A percentile compares a stretch with the other conserved stretches of the same genome.
Evolutionary conservation across 805 yeast genomes (phyloP).

Genomic region (Starmerella powellii): DNA sequence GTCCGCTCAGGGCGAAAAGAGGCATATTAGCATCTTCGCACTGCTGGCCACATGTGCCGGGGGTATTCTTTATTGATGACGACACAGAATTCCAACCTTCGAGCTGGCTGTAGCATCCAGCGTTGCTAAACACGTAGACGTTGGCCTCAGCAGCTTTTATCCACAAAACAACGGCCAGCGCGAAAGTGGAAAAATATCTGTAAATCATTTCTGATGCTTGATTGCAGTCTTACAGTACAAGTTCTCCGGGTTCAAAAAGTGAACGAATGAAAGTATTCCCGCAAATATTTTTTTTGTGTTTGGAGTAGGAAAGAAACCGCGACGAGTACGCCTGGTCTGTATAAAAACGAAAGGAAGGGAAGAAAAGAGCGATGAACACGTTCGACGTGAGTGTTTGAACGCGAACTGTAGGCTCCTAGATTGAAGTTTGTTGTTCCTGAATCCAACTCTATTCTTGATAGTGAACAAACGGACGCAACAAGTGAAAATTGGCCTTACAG

Average conservation of each 20-base stretch:
- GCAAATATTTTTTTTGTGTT: too few species aligned
- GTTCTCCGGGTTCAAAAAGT: not conserved
- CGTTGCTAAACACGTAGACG: conserved; percentile 10
- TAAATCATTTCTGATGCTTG: not conserved
- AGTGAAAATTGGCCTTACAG: too few species aligned
- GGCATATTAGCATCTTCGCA: conserved; percentile 39
- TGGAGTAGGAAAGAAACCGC: too few species aligned
- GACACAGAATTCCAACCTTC: conserved; percentile 35
- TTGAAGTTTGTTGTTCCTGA: too few species aligned
- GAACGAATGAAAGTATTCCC: too few species aligned
- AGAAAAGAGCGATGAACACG: too few species aligned
- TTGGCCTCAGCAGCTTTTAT: conserved; percentile 3
- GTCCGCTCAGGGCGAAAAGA: conserved; percentile 41
- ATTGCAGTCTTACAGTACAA: too few species aligned
- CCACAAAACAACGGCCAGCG: conserved; percentile 11
- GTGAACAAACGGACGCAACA: not conserved
- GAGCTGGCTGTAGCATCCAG: conserved; percentile 35
- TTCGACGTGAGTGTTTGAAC: too few species aligned
- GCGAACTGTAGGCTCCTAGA: too few species aligned
- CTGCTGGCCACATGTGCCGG: conserved; percentile 20
- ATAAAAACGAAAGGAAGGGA: too few species aligned
- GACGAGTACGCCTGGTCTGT: too few species aligned
- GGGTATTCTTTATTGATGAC: conserved; percentile 39
- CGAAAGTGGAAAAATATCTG: not conserved
- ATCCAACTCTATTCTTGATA: too few species aligned